Conservation (phyloP, 257 asterid species). For the Solanum appendiculatum region DNA sequence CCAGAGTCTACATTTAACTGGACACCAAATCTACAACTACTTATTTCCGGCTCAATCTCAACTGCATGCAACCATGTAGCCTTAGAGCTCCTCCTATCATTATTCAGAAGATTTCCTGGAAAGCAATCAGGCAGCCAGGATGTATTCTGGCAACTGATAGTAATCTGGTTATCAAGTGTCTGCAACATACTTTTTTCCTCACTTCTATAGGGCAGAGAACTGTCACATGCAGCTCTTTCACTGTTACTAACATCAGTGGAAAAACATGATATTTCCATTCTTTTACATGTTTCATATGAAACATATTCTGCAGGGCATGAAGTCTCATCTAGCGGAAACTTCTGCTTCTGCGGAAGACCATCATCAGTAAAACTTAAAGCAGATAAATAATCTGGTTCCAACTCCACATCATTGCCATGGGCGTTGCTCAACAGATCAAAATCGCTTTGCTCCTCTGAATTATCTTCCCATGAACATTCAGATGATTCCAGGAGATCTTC, state of each 20-base stretch:
- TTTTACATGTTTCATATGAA: constrained; percentile 14
- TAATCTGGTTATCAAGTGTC: constrained; percentile 17
- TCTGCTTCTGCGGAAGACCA: constrained; percentile 21
- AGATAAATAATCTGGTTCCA: constrained; percentile 48
- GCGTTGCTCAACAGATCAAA: constrained; percentile 19
- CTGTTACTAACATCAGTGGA: constrained; percentile 8
- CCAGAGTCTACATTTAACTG: constrained; percentile 3
- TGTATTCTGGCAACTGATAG: constrained; percentile 17
- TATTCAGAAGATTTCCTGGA: background rate
- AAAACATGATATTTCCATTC: constrained; percentile 10
- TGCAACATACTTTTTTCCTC: constrained; percentile 13
- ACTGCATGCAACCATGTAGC: constrained; percentile 23
- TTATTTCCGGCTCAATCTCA: constrained; percentile 21
- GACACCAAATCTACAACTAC: constrained; percentile 19
- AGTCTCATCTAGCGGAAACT: constrained; percentile 12
- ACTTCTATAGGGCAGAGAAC: constrained; percentile 1
- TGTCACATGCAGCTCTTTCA: constrained; percentile 3
- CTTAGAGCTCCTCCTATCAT: constrained; percentile 12
- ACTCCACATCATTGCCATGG: constrained; percentile 5
- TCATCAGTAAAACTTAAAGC: constrained; percentile 43
- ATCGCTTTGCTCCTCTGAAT: constrained; percentile 47
- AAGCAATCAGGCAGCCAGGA: constrained; percentile 10
- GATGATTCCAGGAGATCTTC: constrained; percentile 61
- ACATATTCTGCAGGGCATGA: constrained; percentile 19
- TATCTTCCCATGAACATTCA: constrained; percentile 51